Percentiles rank a stretch among this genome's conserved stretches.
These are phyloP conservation scores for Yarrowia hollandica DNA, from an alignment of 805 yeast genomes.

Conservation along the genomic window DNA sequence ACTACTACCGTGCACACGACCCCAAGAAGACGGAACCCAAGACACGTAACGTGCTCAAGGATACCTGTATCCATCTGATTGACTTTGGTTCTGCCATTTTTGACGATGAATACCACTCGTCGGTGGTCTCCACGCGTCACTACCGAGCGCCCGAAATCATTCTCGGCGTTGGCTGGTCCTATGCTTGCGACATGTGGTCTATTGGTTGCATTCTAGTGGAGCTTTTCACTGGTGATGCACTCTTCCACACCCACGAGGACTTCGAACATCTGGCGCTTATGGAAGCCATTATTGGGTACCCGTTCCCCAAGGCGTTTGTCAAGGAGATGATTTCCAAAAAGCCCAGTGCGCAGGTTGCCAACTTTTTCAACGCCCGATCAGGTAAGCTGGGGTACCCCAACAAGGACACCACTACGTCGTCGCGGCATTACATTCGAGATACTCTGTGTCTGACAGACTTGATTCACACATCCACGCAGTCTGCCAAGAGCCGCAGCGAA, in stretches of 20 bases:
- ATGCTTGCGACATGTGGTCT: slow-evolving; percentile 96
- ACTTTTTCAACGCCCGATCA: slow-evolving; percentile 39
- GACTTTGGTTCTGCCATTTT: slow-evolving; percentile 98
- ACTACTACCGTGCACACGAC: slow-evolving; percentile 25
- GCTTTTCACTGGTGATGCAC: slow-evolving; percentile 87
- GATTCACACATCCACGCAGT: slow-evolving; percentile 29
- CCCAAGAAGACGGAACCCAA: slow-evolving; percentile 39
- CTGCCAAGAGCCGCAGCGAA: slow-evolving; percentile 39
- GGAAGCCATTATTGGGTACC: slow-evolving; percentile 69
- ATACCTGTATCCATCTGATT: slow-evolving; percentile 83
- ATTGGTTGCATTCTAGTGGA: slow-evolving; percentile 92
- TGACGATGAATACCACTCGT: slow-evolving; percentile 88
- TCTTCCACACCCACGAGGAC: slow-evolving; percentile 93
- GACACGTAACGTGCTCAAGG: slow-evolving; percentile 54
- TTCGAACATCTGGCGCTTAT: slow-evolving; percentile 93
- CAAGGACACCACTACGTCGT: slow-evolving; percentile 42
- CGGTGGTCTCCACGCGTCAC: slow-evolving; percentile 91
- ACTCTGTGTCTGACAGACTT: slow-evolving; percentile 35
- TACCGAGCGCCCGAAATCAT: slow-evolving; percentile 97
- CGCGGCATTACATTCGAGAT: slow-evolving; percentile 43
- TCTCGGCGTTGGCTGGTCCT: slow-evolving; percentile 94
- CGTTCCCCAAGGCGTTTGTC: slow-evolving; percentile 40
- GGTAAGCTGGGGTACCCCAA: slow-evolving; percentile 43
- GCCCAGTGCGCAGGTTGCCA: slow-evolving; percentile 32
- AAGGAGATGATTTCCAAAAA: slow-evolving; percentile 35